These are phyloP conservation scores for Penicillium angulare DNA, from an alignment of 495 filamentous ascomycete species.

Conservation along the genomic window DNA sequence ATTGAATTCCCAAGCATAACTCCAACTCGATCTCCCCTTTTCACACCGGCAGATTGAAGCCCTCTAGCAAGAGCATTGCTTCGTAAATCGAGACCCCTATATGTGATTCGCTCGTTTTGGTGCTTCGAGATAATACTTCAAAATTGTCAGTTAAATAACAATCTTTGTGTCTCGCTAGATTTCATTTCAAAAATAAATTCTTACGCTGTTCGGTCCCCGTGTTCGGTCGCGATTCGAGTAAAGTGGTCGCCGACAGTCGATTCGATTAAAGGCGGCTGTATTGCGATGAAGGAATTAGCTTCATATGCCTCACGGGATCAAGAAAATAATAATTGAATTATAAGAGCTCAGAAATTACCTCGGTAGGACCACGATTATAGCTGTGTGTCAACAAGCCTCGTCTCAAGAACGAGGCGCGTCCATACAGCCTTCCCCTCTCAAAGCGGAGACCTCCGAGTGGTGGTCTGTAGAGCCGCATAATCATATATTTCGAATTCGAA, in stretches of 20 bases:
- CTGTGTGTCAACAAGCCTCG: conserved; percentile 47
- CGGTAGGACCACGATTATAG: conserved; percentile 42
- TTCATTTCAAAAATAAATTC: conserved; percentile 9
- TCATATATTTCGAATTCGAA: not conserved
- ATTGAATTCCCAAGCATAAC: conserved; percentile 82
- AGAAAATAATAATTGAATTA: not conserved
- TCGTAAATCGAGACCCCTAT: conserved; percentile 66
- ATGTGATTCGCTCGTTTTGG: conserved; percentile 64
- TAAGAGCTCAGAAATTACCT: conserved; percentile 25
- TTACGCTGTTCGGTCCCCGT: conserved; percentile 76
- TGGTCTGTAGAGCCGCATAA: conserved; percentile 17
- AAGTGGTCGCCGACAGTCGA: conserved; percentile 84
- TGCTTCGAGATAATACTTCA: conserved; percentile 64
- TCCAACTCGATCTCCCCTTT: conserved; percentile 81
- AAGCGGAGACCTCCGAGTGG: conserved; percentile 6
- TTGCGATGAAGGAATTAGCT: not conserved
- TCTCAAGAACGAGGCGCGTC: not conserved
- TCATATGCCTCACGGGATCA: too few species aligned
- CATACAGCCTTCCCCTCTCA: not conserved
- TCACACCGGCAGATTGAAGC: conserved; percentile 68
- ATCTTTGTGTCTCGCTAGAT: too few species aligned
- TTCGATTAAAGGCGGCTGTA: conserved; percentile 68
- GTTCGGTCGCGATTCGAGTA: conserved; percentile 59
- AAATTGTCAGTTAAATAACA: not conserved
- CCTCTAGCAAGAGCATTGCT: conserved; percentile 79